Percentiles rank a stretch among this genome's conserved stretches.
Evolutionary conservation across 2,329 filamentous ascomycete species (phyloP).

Genomic region (Epichloe uncinata): DNA sequence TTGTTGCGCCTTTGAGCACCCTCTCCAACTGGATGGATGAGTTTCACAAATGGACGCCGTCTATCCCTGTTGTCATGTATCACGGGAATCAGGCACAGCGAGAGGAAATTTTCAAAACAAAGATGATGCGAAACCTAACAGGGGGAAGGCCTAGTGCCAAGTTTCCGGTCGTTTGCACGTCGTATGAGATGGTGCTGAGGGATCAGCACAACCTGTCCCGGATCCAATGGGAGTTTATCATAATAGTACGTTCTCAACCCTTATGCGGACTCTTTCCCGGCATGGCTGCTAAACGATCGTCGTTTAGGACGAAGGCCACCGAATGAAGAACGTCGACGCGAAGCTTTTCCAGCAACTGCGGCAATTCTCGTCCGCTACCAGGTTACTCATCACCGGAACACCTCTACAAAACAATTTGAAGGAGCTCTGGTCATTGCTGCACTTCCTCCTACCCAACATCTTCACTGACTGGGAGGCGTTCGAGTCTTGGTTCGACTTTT

Average conservation of each 20-base stretch:
- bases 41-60: constrained; percentile 79
- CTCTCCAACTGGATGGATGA: constrained; percentile 94
- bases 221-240: constrained; percentile 94
- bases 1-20: constrained; percentile 82
- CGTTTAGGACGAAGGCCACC: constrained; percentile 75
- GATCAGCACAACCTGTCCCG: constrained; percentile 70
- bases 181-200: constrained; percentile 90
- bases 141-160: constrained; percentile 44
- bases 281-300: background rate
- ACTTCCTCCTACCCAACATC: constrained; percentile 84
- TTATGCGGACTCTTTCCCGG: background rate
- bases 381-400: constrained; percentile 86
- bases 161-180: constrained; percentile 89
- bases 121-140: constrained; percentile 56
- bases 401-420: constrained; percentile 91
- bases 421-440: constrained; percentile 86
- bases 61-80: constrained; percentile 79
- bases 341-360: constrained; percentile 80
- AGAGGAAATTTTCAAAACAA: constrained; percentile 58
- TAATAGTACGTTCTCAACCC: constrained; percentile 48
- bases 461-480: constrained; percentile 92
- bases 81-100: constrained; percentile 73
- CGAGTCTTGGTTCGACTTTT: constrained; percentile 95
- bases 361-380: constrained; percentile 78
- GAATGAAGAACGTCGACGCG: constrained; percentile 94